These are phyloP conservation scores for Trichocomaceae sp. DNA, from an alignment of 2,329 filamentous ascomycete species.

Conservation along the genomic window DNA sequence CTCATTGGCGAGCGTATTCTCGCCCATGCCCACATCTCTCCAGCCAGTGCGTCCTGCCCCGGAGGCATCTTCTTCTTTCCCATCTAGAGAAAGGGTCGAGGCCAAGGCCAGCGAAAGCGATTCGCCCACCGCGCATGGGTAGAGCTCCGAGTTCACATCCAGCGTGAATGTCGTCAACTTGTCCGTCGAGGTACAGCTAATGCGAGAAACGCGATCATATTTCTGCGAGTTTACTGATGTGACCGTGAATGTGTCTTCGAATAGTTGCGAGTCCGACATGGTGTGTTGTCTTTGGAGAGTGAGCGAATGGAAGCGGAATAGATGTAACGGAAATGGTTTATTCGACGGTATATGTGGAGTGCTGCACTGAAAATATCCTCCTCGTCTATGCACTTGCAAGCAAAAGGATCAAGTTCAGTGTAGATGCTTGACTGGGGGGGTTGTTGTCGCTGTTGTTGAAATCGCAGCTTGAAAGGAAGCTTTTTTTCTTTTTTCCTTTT, in stretches of 20 bases:
- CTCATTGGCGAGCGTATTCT: constrained; percentile 49
- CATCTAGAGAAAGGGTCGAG: constrained; percentile 79
- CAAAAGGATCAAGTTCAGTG: neutral
- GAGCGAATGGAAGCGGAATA: constrained; percentile 13
- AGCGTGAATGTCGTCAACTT: constrained; percentile 70
- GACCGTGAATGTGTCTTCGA: constrained; percentile 85
- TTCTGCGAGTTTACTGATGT: constrained; percentile 73
- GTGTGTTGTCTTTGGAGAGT: constrained; percentile 33
- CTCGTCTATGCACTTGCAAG: neutral
- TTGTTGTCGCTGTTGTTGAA: neutral
- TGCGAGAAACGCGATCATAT: constrained; percentile 90
- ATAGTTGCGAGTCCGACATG: constrained; percentile 82
- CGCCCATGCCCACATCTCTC: constrained; percentile 61
- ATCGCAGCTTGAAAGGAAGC: constrained; percentile 15
- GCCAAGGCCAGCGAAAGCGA: constrained; percentile 74
- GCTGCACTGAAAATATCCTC: neutral
- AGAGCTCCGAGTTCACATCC: constrained; percentile 91
- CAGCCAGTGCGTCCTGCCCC: constrained; percentile 58
- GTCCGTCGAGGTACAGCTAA: constrained; percentile 70
- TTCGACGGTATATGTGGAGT: neutral
- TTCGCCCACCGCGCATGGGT: constrained; percentile 68
- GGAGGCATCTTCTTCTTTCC: constrained; percentile 68
- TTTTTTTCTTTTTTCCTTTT: constrained; percentile 21
- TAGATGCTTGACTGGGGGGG: neutral
- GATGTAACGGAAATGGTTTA: too few relatives aligned